These are phyloP conservation scores for Neurospora discreta DNA, from an alignment of 495 filamentous ascomycete species.

Conservation along the genomic window DNA sequence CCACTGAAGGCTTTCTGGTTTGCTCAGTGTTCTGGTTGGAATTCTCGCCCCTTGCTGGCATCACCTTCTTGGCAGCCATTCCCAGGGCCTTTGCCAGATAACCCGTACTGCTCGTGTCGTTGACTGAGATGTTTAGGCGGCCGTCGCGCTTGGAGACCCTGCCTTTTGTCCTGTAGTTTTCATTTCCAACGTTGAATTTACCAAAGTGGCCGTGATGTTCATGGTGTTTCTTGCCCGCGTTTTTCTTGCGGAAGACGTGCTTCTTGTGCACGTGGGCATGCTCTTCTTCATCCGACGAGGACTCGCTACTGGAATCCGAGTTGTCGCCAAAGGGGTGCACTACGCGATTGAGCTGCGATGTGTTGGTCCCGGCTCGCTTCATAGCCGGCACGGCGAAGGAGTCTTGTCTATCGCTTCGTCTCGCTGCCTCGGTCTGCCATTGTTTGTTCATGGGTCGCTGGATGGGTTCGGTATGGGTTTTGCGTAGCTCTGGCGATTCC, in stretches of 20 bases:
- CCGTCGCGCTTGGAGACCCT: conserved; percentile 58
- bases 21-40: neutral
- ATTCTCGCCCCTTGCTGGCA: conserved; percentile 11
- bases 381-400: conserved; percentile 8
- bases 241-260: neutral
- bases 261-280: neutral
- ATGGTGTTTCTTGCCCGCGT: conserved; percentile 1
- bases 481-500: neutral
- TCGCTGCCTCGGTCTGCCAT: conserved; percentile 11
- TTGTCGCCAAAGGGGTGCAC: conserved; percentile 5
- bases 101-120: conserved; percentile 52
- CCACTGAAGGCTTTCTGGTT: conserved; percentile 4
- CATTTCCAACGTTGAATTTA: conserved; percentile 47
- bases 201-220: conserved; percentile 20
- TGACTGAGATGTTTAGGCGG: conserved; percentile 56
- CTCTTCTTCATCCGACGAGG: conserved; percentile 17
- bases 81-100: conserved; percentile 63
- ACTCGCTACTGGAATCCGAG: conserved; percentile 11
- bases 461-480: neutral
- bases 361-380: conserved; percentile 20
- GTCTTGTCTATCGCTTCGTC: conserved; percentile 1
- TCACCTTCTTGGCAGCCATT: conserved; percentile 34
- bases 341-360: conserved; percentile 2
- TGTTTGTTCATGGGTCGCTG: conserved; percentile 2
- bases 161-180: conserved; percentile 54